Evolutionary conservation across 78 protist species (phyloP), one percentile per base, ranked within the genome.

Genomic region (Dictyostelium brefeldianum): DNA sequence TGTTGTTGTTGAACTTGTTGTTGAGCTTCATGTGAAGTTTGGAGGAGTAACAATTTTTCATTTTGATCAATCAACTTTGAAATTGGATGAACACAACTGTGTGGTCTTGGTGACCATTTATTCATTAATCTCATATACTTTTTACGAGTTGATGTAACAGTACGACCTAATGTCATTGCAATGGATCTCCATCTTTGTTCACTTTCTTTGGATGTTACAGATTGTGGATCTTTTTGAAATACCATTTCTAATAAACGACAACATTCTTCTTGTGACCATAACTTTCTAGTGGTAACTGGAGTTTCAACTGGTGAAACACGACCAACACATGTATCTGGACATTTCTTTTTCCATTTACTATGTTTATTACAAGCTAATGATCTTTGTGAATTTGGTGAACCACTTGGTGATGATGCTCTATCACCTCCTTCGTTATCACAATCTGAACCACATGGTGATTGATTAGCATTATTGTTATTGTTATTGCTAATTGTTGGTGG

Each of bases 211-310:
- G 92, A 62, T 3, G 83, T 84, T 17, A 84, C 92, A 20, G 92
- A 84, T 43, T 84, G 92, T n/a, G 92, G 92, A 62, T 84, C 92
- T 47, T 77, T 71, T 57, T 84, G 83, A 50, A 84, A 84, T n/a
- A 84, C 92, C 92, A 84, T 84, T 25, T 84, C 78, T 7, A 84
- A 48, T 64, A 84, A 81, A 47, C 46, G 51, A 14, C 70, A 51
- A 48, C 92, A 84, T n/a, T 84, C 92, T 41, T 84, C 92, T 27
- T 84, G 92, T 4, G 92, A 67, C 92, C 92, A 84, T 9, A 84
- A 47, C 46, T 84, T 84, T n/a, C 92, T 78, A 22, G 92, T 84
- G 20, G 92, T 36, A 5, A 79, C 53, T 36, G 81, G 92, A 17
- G 27, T 51, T 48, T 84, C 92, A 12, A 74, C 77, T 11, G 92